Base-by-base conservation (phyloP, 2,329 filamentous ascomycete genomes). In the Fusarium equiseti region DNA sequence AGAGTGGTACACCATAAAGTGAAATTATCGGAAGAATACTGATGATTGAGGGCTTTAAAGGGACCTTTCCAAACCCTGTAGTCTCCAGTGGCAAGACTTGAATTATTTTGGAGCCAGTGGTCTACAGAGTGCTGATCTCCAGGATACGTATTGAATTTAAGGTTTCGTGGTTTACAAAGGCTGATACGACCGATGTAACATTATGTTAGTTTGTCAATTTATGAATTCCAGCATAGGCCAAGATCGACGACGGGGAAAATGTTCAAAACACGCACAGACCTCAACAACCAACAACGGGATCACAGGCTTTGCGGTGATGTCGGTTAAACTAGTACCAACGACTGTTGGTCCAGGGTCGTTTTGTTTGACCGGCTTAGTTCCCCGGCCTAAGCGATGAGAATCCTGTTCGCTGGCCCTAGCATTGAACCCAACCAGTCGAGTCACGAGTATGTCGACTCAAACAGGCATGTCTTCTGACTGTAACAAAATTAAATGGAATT, bases 341-440 rank as follows among this genome's bases (percentile, higher is more conserved):
- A 7, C 8, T 35, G 32, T 35, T 35, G 32, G 32, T 35, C 15
- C 31, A 32, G 7, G 31, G 31, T 8, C 3, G 13, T 32, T 32
- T 8, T 32, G 4, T 3, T 8, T 32, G 13, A 16, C 31, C 13
- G 31, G 31, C 13, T 16, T 7, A 8, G 13, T 32, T 3, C 31
- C 31, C 15, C 15, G 31, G 31, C 7, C 3, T 7, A 32, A 32
- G 31, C 31, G 29, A 12, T 31, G 29, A 31, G 29, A 15, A 31
- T 15, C 8, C 12, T 15, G 12, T 31, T 31, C 6, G 29, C 12
- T 31, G 7, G 29, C 29, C 29, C 12, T 15, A 7, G 29, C 12
- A 4, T 2, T 0, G 16, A n/a, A 22, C 0, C n/a, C 49, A 1
- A 16, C 15, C 8, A 32, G 31, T 0, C 49, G 2, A 0, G 2